These are phyloP conservation scores for Moesziomyces parantarcticus DNA, from an alignment of 1,284 basidiomycete genomes.

Conservation along the genomic window DNA sequence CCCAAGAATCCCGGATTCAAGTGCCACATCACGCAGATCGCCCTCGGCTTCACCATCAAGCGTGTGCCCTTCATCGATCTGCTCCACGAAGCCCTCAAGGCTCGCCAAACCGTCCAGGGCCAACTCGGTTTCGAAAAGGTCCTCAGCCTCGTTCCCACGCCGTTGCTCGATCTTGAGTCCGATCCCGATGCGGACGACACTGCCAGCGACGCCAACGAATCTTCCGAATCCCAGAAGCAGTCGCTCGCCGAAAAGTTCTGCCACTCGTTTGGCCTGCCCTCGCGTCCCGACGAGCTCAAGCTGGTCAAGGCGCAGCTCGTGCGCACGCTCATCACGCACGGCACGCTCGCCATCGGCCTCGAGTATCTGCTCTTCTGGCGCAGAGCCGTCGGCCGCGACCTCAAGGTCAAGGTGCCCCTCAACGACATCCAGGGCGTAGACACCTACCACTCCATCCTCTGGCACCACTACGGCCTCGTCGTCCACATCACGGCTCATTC, in stretches of 20 bases:
- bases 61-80: slow-evolving; percentile 33
- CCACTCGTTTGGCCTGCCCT: slow-evolving; percentile 39
- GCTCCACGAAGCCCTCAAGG: slow-evolving; percentile 23
- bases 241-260: slow-evolving; percentile 40
- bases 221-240: slow-evolving; percentile 10
- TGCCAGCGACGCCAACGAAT: slow-evolving; percentile 6
- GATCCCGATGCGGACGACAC: slow-evolving; percentile 12
- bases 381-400: slow-evolving; percentile 46
- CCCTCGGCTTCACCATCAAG: slow-evolving; percentile 29
- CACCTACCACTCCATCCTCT: slow-evolving; percentile 50
- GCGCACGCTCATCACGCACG: slow-evolving; percentile 53
- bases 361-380: slow-evolving; percentile 59
- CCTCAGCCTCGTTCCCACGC: slow-evolving; percentile 14
- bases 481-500: slow-evolving; percentile 55
- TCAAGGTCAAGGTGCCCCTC: slow-evolving; percentile 57
- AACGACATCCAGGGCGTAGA: slow-evolving; percentile 51
- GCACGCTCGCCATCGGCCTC: slow-evolving; percentile 57
- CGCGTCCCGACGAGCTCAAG: slow-evolving; percentile 36
- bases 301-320: slow-evolving; percentile 54
- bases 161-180: slow-evolving; percentile 36
- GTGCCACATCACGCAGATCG: slow-evolving; percentile 37
- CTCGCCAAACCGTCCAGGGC: not conserved
- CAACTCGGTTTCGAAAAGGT: slow-evolving; percentile 13
- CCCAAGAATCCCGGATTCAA: slow-evolving; percentile 43
- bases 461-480: slow-evolving; percentile 54